Percentiles rank a stretch among this genome's conserved stretches.
These are phyloP conservation scores for Sphenostylis stenocarpa DNA, from an alignment of 306 rosid species.

Conservation along the genomic window DNA sequence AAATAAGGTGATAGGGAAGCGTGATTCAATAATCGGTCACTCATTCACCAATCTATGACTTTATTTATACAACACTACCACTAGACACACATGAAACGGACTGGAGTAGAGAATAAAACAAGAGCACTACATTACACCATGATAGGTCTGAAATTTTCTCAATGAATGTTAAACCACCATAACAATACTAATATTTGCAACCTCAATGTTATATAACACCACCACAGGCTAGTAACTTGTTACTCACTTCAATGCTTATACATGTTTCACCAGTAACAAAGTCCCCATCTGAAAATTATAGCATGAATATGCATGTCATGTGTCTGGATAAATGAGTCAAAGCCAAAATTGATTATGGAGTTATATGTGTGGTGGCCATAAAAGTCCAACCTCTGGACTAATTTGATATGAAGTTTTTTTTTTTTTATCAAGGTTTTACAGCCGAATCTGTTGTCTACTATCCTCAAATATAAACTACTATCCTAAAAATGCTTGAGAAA, in stretches of 20 bases:
- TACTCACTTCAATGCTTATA: constrained; percentile 10
- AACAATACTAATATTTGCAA: not conserved
- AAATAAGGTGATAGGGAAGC: not conserved
- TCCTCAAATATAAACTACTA: not conserved
- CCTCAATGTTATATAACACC: too few species aligned
- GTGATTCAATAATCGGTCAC: not conserved
- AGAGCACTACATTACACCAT: constrained; percentile 10
- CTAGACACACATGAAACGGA: not conserved
- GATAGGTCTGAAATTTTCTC: constrained; percentile 6
- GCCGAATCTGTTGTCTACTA: not conserved
- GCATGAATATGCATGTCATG: not conserved
- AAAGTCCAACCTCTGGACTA: not conserved
- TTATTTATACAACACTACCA: not conserved
- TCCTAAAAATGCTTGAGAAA: not conserved
- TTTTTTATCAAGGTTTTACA: not conserved
- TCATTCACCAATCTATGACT: not conserved
- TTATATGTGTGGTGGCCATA: not conserved
- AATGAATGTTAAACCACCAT: constrained; percentile 19
- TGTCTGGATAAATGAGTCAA: not conserved
- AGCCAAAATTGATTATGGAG: not conserved
- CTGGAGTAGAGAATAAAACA: not conserved
- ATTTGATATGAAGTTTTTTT: not conserved
- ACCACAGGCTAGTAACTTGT: not conserved
- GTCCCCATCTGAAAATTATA: constrained; percentile 28
- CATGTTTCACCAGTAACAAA: not conserved